Conservation (phyloP, 805 yeast genomes). For the Alloascoidea africana region DNA sequence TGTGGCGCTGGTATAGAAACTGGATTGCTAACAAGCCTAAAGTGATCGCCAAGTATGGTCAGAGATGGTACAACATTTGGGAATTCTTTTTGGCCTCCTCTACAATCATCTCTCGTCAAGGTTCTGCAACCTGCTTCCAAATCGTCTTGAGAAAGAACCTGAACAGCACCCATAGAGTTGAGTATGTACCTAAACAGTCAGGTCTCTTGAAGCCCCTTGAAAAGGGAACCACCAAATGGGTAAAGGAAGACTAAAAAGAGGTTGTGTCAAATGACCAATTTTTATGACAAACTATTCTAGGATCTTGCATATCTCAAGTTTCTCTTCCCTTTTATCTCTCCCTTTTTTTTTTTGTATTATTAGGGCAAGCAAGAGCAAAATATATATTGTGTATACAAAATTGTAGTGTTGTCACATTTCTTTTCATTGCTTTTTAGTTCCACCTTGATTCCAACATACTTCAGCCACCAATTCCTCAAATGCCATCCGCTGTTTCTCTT, state of each 20-base stretch:
- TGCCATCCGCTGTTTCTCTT: slow-evolving; percentile 80
- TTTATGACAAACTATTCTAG: too few species aligned
- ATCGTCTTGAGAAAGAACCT: slow-evolving; percentile 81
- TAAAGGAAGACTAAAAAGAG: too few species aligned
- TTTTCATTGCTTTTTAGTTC: too few species aligned
- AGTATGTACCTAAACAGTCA: slow-evolving; percentile 64
- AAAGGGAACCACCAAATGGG: slow-evolving; percentile 46
- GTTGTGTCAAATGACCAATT: too few species aligned
- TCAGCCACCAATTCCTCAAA: slow-evolving; percentile 91
- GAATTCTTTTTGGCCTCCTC: slow-evolving; percentile 78
- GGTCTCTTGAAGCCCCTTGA: slow-evolving; percentile 50
- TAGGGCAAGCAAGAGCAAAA: too few species aligned
- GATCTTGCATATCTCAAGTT: too few species aligned
- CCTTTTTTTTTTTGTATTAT: too few species aligned
- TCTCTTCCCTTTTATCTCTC: too few species aligned
- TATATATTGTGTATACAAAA: too few species aligned
- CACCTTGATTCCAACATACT: too few species aligned
- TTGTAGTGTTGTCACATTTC: too few species aligned
- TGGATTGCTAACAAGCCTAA: slow-evolving; percentile 77
- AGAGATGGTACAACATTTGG: slow-evolving; percentile 89
- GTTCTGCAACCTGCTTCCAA: slow-evolving; percentile 86
- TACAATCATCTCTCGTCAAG: slow-evolving; percentile 83
- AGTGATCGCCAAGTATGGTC: slow-evolving; percentile 67
- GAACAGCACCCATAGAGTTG: slow-evolving; percentile 71
- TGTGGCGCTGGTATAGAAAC: slow-evolving; percentile 91